Percentiles rank a stretch among this genome's conserved stretches.
phyloP scores from a whole-genome alignment of 2,329 filamentous ascomycete genomes.

The Fusarium gaditjirri region DNA sequence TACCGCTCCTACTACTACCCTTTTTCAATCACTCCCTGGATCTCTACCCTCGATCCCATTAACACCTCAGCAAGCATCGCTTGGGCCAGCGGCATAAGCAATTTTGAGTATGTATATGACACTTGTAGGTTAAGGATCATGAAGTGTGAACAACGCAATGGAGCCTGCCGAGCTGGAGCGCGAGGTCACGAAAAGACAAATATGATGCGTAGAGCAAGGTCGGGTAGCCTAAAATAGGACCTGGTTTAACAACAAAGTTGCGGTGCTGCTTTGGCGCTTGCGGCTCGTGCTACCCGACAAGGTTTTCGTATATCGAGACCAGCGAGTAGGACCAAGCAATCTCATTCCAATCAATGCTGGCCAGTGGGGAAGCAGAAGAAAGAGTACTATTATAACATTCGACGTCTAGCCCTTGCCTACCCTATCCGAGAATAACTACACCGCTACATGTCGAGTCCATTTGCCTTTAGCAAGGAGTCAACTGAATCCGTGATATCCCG shows the following conservation, averaged over 20 bases:
- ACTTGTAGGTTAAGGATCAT: no score
- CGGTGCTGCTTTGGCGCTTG: background rate
- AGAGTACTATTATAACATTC: background rate
- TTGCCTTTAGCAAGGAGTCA: background rate
- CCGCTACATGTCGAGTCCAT: background rate
- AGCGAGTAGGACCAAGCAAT: background rate
- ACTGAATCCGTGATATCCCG: background rate
- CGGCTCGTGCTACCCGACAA: background rate
- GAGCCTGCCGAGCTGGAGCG: no score
- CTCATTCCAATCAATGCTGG: rapidly evolving
- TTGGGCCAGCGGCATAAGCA: no score
- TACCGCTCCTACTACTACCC: no score
- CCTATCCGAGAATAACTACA: background rate
- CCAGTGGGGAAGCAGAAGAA: no score
- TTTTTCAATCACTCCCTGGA: no score
- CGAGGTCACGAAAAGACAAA: no score
- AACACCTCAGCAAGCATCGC: no score
- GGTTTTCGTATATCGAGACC: rapidly evolving
- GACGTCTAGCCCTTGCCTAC: background rate
- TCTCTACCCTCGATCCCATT: no score
- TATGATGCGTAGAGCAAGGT: no score
- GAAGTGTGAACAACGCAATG: no score
- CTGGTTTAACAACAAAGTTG: background rate
- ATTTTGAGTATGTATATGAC: no score
- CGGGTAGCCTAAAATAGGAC: rapidly evolving